Percentiles rank a stretch among this genome's conserved stretches.
These are phyloP conservation scores for Backusella circina DNA, from an alignment of 192 early-diverging fungal species.

Conservation along the genomic window DNA sequence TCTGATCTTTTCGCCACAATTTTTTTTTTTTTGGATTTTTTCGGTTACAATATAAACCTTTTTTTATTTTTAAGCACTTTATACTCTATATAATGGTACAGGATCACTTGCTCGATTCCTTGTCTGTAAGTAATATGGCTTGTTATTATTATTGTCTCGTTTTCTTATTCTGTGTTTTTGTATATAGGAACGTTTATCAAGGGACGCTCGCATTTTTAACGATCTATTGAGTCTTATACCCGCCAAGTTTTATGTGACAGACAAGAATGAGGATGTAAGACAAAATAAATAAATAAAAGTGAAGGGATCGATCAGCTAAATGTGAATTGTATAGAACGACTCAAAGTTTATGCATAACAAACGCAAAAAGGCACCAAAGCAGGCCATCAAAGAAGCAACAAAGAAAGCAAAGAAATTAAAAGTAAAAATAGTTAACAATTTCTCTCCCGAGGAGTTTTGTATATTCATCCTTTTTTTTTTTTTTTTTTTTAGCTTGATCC, in stretches of 20 bases:
- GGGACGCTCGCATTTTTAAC: slow-evolving; percentile 69
- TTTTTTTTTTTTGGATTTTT: not conserved
- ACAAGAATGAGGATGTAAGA: slow-evolving; percentile 51
- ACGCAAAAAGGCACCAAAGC: slow-evolving; percentile 74
- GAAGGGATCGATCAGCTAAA: slow-evolving; percentile 5
- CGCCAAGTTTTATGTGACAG: slow-evolving; percentile 75
- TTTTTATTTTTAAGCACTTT: not conserved
- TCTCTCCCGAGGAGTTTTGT: not conserved
- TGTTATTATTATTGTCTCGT: not conserved
- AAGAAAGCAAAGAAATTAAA: slow-evolving; percentile 84
- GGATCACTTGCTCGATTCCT: slow-evolving; percentile 2
- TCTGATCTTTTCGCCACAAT: not conserved
- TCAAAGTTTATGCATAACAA: slow-evolving; percentile 77
- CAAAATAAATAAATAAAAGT: not conserved
- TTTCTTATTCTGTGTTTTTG: not conserved
- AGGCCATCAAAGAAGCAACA: slow-evolving; percentile 73
- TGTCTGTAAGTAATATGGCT: not conserved
- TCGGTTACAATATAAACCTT: not conserved
- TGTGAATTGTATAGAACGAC: not conserved
- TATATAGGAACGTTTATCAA: slow-evolving; percentile 56
- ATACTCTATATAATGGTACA: not conserved
- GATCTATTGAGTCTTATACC: slow-evolving; percentile 79
- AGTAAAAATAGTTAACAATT: slow-evolving; percentile 38
- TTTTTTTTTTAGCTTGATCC: slow-evolving; percentile 67
- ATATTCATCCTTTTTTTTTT: not conserved